Conservation (phyloP, 768 basidiomycete genomes). For the Kwoniella sp. region DNA sequence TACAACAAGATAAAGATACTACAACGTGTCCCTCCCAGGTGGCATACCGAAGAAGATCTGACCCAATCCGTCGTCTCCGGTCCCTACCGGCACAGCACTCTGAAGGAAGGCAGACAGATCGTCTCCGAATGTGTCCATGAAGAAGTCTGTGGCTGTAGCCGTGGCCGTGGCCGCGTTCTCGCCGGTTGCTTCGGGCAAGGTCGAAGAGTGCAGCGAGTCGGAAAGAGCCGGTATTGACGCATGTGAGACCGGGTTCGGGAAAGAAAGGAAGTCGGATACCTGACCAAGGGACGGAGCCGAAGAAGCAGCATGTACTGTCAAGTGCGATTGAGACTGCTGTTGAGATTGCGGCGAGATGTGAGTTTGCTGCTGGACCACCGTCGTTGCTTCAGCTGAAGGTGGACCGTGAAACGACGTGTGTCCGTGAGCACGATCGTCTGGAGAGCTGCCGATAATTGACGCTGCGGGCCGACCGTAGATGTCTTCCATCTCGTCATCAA, state of each 20-base stretch:
- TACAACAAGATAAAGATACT: too few species aligned
- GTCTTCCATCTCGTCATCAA: constrained; percentile 26
- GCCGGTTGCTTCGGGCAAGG: not conserved
- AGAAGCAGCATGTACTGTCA: not conserved
- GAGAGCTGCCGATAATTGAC: constrained; percentile 16
- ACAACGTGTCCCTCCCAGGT: not conserved
- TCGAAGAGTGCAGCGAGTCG: not conserved
- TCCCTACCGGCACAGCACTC: constrained; percentile 13
- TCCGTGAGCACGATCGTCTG: constrained; percentile 1
- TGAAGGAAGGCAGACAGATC: constrained; percentile 29
- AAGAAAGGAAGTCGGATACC: not conserved
- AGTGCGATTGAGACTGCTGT: not conserved
- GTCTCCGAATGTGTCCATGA: constrained; percentile 28
- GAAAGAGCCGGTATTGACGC: not conserved
- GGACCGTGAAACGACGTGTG: not conserved
- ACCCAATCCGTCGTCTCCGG: constrained; percentile 11
- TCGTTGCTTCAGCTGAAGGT: not conserved
- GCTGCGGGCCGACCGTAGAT: constrained; percentile 22
- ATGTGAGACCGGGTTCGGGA: not conserved
- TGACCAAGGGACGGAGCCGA: not conserved
- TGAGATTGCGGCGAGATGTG: not conserved
- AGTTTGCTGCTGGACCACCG: not conserved
- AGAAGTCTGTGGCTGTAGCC: constrained; percentile 5
- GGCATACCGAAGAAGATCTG: constrained; percentile 1
- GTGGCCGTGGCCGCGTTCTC: not conserved